Evolutionary conservation across 2,329 filamentous ascomycete species (phyloP).

Genomic region (Knoxdaviesia capensis): DNA sequence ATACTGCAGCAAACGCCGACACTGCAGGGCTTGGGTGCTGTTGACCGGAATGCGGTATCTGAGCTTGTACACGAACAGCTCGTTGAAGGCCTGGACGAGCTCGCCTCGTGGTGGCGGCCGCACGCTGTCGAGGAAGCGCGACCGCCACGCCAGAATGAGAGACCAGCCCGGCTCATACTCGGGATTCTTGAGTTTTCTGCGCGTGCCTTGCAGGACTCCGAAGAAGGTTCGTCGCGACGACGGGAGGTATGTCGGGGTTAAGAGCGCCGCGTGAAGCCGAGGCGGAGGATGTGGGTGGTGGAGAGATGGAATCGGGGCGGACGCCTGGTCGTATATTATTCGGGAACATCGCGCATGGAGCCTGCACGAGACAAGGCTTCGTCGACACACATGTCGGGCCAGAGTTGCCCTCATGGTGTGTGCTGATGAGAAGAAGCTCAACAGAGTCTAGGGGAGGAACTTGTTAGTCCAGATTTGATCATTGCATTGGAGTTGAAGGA

Average conservation of each 20-base stretch:
- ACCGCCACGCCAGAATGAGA: slow-evolving; percentile 47
- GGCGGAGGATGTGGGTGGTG: slow-evolving; percentile 11
- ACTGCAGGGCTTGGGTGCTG: slow-evolving; percentile 41
- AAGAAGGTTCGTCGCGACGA: slow-evolving; percentile 30
- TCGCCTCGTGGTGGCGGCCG: slow-evolving; percentile 44
- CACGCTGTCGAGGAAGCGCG: slow-evolving; percentile 38
- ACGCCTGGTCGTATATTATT: neutral
- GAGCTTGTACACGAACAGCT: slow-evolving; percentile 39
- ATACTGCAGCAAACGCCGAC: slow-evolving; percentile 37
- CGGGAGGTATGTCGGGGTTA: slow-evolving; percentile 8
- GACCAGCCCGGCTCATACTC: slow-evolving; percentile 52
- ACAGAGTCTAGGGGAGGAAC: neutral
- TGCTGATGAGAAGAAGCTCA: neutral
- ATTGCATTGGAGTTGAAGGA: no score
- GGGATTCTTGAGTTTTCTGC: slow-evolving; percentile 37
- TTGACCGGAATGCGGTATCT: slow-evolving; percentile 30
- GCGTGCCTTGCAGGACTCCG: slow-evolving; percentile 37
- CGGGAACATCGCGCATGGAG: no score
- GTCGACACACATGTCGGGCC: slow-evolving; percentile 22
- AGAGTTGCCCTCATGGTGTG: slow-evolving; percentile 22
- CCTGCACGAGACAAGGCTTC: slow-evolving; percentile 3
- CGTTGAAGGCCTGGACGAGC: slow-evolving; percentile 41
- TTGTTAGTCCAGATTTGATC: no score
- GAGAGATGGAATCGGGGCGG: slow-evolving; percentile 13
- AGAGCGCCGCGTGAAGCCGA: slow-evolving; percentile 9